Conservation (phyloP, 2,329 filamentous ascomycete genomes). For the Aureobasidium uvarum region DNA sequence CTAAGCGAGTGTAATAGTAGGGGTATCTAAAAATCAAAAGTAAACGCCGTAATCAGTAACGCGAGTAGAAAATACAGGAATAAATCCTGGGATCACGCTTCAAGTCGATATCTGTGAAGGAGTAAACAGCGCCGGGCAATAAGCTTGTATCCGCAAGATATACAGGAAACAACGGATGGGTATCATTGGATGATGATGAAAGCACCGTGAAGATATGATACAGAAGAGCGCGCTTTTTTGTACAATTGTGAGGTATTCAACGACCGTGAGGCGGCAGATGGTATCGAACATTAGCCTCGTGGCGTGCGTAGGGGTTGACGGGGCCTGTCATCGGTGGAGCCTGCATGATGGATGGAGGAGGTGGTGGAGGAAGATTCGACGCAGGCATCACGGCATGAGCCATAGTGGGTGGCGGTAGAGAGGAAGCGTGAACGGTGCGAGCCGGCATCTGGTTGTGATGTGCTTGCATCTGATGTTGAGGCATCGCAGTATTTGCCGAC, state of each 20-base stretch:
- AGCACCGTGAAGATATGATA: not conserved
- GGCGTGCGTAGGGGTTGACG: conserved; percentile 36
- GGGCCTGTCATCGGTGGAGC: conserved; percentile 38
- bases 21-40: conserved; percentile 24
- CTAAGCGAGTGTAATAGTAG: conserved; percentile 25
- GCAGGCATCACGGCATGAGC: conserved; percentile 1
- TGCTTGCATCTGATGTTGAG: conserved; percentile 13
- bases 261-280: conserved; percentile 15
- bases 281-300: conserved; percentile 1
- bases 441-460: conserved; percentile 4
- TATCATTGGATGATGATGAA: conserved; percentile 4
- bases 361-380: conserved; percentile 6
- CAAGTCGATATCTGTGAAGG: not conserved
- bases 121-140: conserved; percentile 1
- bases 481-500: not conserved
- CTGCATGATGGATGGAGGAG: conserved; percentile 34
- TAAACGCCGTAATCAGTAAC: conserved; percentile 4
- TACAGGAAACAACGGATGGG: not conserved
- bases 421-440: conserved; percentile 10
- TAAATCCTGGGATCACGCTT: not conserved
- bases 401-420: conserved; percentile 10
- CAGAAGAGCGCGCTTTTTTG: not conserved
- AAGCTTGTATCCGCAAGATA: not conserved
- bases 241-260: conserved; percentile 4
- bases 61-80: not conserved